phyloP scores from a whole-genome alignment of 441 rosid genomes.

The Euphorbia neoarborescens region DNA sequence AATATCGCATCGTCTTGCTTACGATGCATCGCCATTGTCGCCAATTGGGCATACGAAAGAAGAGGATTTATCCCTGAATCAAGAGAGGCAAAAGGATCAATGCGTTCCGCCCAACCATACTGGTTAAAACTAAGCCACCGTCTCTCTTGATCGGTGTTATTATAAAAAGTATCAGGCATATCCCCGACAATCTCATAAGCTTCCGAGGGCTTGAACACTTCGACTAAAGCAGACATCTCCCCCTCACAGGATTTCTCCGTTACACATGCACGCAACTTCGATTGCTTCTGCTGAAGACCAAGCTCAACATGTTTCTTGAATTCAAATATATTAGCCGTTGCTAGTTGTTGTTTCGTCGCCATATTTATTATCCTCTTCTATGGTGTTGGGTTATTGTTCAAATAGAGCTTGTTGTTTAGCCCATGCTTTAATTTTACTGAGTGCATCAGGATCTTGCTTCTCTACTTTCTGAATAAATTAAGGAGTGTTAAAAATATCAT shows the following conservation, averaged over 20 bases:
- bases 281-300: constrained; percentile 1
- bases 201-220: not conserved
- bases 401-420: not conserved
- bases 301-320: not conserved
- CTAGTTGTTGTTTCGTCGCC: not conserved
- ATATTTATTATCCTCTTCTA: not conserved
- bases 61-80: not conserved
- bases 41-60: not conserved
- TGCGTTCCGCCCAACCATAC: constrained; percentile 4
- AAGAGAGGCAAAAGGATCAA: not conserved
- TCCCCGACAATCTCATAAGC: not conserved
- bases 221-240: not conserved
- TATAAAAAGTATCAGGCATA: not conserved
- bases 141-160: not conserved
- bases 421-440: not conserved
- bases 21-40: constrained; percentile 6
- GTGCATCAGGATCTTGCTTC: not conserved
- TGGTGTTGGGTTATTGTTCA: not conserved
- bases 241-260: not conserved
- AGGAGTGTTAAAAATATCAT: not conserved
- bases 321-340: not conserved
- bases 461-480: not conserved
- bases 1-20: not conserved
- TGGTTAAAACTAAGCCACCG: not conserved
- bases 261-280: not conserved